Conservation (phyloP, 2,329 filamentous ascomycete species). For the Lasiodiplodia hormozganensis region DNA sequence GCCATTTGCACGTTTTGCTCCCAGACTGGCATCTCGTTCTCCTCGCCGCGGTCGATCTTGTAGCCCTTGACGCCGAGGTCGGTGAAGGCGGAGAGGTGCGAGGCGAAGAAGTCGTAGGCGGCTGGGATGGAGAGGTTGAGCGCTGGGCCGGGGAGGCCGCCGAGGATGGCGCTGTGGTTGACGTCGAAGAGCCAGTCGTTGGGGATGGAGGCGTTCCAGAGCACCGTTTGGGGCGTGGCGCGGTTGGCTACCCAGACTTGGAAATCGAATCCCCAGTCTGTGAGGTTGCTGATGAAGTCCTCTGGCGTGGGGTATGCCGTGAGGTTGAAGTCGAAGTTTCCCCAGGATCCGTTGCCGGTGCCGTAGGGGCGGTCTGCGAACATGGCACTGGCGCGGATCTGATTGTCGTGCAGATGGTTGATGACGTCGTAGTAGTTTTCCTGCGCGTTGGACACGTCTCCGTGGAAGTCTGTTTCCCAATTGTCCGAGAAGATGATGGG, state of each 20-base stretch:
- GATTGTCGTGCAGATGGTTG: constrained; percentile 40
- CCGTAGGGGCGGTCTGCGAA: constrained; percentile 47
- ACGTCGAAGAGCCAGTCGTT: constrained; percentile 43
- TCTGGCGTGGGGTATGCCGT: constrained; percentile 41
- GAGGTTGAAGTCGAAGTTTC: constrained; percentile 48
- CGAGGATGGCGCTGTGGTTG: neutral
- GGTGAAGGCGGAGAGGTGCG: constrained; percentile 41
- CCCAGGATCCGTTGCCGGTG: constrained; percentile 41
- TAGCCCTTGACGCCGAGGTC: constrained; percentile 45
- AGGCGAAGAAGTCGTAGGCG: constrained; percentile 46
- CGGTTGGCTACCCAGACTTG: constrained; percentile 49
- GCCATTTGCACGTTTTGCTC: constrained; percentile 47
- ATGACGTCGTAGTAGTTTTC: constrained; percentile 46
- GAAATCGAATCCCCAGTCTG: constrained; percentile 43
- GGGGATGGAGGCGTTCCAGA: constrained; percentile 40
- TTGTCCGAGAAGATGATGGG: constrained; percentile 47
- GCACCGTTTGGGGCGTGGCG: constrained; percentile 41
- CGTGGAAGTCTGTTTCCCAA: constrained; percentile 45
- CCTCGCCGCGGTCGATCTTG: constrained; percentile 50
- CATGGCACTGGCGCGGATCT: constrained; percentile 43
- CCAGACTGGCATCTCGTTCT: constrained; percentile 48
- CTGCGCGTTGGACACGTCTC: constrained; percentile 40
- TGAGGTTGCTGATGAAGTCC: constrained; percentile 43
- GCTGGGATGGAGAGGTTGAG: constrained; percentile 47
- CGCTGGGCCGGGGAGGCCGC: constrained; percentile 40